Conservation (phyloP, 495 filamentous ascomycete species). For the Pseudomonodictys pantanalensis region DNA sequence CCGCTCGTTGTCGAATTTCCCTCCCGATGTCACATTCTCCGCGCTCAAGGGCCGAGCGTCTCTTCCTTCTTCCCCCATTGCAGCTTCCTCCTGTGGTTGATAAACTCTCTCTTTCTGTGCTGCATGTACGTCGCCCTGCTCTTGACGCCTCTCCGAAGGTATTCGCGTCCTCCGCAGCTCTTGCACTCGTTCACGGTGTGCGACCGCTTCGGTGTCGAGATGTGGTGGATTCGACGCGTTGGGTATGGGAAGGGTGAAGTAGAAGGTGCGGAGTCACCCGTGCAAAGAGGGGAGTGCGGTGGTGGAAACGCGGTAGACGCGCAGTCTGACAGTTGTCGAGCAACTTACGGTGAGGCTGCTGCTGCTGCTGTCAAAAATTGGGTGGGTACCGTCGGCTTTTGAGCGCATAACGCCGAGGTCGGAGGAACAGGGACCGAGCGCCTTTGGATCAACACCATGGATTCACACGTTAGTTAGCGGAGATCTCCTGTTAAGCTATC, state of each 20-base stretch:
- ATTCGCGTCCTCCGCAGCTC: background rate
- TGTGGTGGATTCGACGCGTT: too few species aligned
- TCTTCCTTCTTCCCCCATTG: constrained; percentile 14
- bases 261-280: too few species aligned
- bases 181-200: too few species aligned
- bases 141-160: background rate
- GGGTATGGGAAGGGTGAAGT: too few species aligned
- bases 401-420: background rate
- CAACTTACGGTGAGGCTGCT: background rate
- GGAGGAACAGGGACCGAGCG: background rate
- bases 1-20: background rate
- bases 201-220: too few species aligned
- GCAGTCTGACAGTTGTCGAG: too few species aligned
- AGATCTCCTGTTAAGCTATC: too few species aligned
- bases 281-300: too few species aligned
- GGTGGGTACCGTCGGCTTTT: background rate
- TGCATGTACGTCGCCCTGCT: constrained; percentile 13
- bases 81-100: constrained; percentile 24
- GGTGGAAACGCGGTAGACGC: too few species aligned
- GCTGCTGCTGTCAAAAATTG: background rate
- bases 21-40: background rate
- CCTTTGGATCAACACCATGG: too few species aligned
- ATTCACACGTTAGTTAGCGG: too few species aligned
- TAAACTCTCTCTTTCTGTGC: constrained; percentile 11
- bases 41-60: background rate